These are phyloP conservation scores for Trifolium repens DNA, from an alignment of 306 rosid genomes.

Conservation along the genomic window DNA sequence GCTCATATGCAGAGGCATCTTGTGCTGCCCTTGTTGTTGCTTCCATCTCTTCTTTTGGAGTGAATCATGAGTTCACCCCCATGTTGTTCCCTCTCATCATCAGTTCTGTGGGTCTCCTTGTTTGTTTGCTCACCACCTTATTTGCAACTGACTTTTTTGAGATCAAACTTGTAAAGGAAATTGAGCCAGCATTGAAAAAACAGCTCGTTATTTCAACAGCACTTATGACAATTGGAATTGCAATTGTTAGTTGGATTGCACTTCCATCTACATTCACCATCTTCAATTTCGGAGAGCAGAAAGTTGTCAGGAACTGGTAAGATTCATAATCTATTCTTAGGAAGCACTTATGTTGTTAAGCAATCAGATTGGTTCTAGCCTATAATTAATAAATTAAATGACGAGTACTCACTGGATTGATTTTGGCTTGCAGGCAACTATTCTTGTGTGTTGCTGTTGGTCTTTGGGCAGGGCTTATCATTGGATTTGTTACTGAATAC, in stretches of 20 bases:
- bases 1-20: conserved; percentile 96
- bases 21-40: conserved; percentile 99
- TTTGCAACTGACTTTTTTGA: conserved; percentile 94
- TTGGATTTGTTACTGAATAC: conserved; percentile 93
- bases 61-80: conserved; percentile 80
- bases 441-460: conserved; percentile 91
- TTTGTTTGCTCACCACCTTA: conserved; percentile 88
- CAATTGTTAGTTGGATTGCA: conserved; percentile 75
- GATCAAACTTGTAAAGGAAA: conserved; percentile 91
- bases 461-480: conserved; percentile 95
- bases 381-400: background rate
- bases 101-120: conserved; percentile 88
- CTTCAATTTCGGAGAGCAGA: conserved; percentile 83
- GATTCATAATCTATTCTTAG: conserved; percentile 10
- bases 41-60: conserved; percentile 94
- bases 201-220: conserved; percentile 85
- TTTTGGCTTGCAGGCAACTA: conserved; percentile 75
- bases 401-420: conserved; percentile 12
- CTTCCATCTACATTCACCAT: conserved; percentile 89
- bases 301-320: conserved; percentile 80
- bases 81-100: conserved; percentile 86
- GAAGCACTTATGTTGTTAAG: background rate
- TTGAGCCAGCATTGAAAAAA: conserved; percentile 88
- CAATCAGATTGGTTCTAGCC: background rate
- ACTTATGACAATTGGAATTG: conserved; percentile 84